Conservation (phyloP, 2,329 filamentous ascomycete genomes). For the Diplodia scrobiculata region DNA sequence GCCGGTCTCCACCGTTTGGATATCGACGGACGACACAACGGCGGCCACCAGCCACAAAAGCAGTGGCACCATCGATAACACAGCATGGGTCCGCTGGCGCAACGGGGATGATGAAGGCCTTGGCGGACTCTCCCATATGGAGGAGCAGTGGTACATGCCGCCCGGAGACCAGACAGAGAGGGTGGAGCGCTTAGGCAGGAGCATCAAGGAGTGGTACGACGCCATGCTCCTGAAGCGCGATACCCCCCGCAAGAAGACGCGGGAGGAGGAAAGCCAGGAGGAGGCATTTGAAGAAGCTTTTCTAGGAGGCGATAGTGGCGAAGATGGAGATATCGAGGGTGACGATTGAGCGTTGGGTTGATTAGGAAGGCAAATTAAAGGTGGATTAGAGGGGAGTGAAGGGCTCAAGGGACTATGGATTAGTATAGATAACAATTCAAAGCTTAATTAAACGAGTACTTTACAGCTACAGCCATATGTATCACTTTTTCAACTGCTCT, state of each 20-base stretch:
- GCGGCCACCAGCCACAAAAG: neutral
- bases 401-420: no score
- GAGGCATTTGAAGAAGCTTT: slow-evolving; percentile 5
- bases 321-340: neutral
- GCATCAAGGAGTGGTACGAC: slow-evolving; percentile 28
- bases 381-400: no score
- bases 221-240: slow-evolving; percentile 14
- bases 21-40: neutral
- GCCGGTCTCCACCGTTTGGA: neutral
- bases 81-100: no score
- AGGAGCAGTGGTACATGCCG: neutral
- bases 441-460: no score
- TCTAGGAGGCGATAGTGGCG: neutral
- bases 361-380: no score
- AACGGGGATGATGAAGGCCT: no score
- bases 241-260: neutral
- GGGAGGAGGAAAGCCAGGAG: slow-evolving; percentile 14
- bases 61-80: no score
- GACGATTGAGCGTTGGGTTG: neutral
- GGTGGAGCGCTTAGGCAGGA: neutral
- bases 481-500: no score
- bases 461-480: no score
- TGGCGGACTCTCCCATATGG: no score
- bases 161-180: neutral
- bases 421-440: no score